Evolutionary conservation across 2,329 filamentous ascomycete species (phyloP), one percentile per base, ranked within the genome.

Genomic region (Pestalotiopsis sp.): DNA sequence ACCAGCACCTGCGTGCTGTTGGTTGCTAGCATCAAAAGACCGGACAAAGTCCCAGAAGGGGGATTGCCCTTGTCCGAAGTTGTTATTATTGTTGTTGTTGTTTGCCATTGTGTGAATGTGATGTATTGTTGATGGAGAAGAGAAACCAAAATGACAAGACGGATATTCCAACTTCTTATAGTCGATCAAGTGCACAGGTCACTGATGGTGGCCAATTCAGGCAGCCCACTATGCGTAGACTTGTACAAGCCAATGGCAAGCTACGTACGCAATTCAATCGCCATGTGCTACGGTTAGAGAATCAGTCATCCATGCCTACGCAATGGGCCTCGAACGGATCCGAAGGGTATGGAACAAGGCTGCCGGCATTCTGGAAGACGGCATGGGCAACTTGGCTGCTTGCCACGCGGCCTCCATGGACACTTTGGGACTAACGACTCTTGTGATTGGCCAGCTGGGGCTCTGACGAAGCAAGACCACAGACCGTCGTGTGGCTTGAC

Each of bases 21-120:
- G 67, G 52, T 74, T 73, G 57, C 73, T 75, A 25, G 78, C 77
- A 69, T 79, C 77, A 39, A 80, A 70, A 25, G 76, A 75, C 69
- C 78, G 77, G 71, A 82, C 62, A 67, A 81, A 82, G 67, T 82
- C 76, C 75, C 75, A 76, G 36, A 77, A 76, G 69, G 73, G 69
- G 39, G 31, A 36, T 36, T 36, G 31, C 6, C 56, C 57, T 63
- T 71, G 71, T 3, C 60, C 68, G 38, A 70, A 57, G 60, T 70
- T 74, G 64, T 70, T 62, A 36, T 36, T 58, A 25, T 61, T 73
- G 27, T 74, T 70, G 70, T 68, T 71, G 72, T 65, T 72, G 68
- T 66, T 70, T 57, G 70, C 65, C 70, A 71, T 71, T 20, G 38
- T 70, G 31, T 58, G 12, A 20, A 60, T 69, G 60, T 66, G 45